Evolutionary conservation across 2,329 filamentous ascomycete species (phyloP).

Genomic region (Pestalotiopsis sp.): DNA sequence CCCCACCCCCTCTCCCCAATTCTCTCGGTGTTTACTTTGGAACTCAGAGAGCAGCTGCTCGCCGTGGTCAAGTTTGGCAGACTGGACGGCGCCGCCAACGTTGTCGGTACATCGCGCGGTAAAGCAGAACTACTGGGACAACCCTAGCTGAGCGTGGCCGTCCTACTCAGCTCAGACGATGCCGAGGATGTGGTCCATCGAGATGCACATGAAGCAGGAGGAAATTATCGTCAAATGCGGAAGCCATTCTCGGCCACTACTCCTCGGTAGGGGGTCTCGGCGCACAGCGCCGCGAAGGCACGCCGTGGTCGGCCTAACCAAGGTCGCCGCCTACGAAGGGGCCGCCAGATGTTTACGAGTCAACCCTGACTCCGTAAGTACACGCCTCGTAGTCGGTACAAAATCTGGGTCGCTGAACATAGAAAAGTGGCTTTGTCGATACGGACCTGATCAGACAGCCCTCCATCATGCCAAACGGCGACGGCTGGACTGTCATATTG

Average conservation of each 20-base stretch:
- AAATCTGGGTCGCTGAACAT: not conserved
- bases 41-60: constrained; percentile 36
- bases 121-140: not conserved
- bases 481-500: constrained; percentile 10
- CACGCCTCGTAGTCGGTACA: not conserved
- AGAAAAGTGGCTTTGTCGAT: constrained; percentile 13
- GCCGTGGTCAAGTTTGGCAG: constrained; percentile 31
- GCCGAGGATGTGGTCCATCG: constrained; percentile 13
- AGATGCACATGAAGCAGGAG: constrained; percentile 34
- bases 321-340: constrained; percentile 32
- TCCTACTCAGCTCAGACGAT: not conserved
- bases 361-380: constrained; percentile 27
- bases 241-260: constrained; percentile 39
- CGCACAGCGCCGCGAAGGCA: constrained; percentile 32
- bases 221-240: constrained; percentile 48
- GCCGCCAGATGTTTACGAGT: constrained; percentile 19
- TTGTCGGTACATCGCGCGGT: constrained; percentile 31
- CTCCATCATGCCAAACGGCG: constrained; percentile 12
- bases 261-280: constrained; percentile 33
- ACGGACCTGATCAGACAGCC: constrained; percentile 15
- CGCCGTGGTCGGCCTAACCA: constrained; percentile 15
- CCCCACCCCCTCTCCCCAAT: no score
- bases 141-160: not conserved
- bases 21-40: no score
- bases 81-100: constrained; percentile 37